A percentile compares a stretch with the other conserved stretches of the same genome.
Evolutionary conservation across 2,329 filamentous ascomycete genomes (phyloP).

Genomic region (Endothia cerciana): DNA sequence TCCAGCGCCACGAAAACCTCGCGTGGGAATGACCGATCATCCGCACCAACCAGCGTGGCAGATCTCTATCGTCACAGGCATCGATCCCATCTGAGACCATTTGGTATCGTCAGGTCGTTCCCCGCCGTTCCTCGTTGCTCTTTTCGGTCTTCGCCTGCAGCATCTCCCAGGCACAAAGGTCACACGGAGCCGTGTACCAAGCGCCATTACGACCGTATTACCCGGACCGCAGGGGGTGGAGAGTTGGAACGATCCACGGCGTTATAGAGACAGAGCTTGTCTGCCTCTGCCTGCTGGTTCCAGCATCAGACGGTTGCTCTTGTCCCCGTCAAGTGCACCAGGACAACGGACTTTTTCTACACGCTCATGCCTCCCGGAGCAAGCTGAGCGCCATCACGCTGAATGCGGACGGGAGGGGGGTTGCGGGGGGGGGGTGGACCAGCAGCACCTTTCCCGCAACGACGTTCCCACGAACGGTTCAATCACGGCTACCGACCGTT

Average conservation of each 20-base stretch:
- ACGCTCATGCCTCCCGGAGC: background rate
- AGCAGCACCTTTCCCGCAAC: background rate
- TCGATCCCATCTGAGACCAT: background rate
- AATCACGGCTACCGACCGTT: background rate
- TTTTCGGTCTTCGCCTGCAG: conserved; percentile 15
- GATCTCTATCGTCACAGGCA: background rate
- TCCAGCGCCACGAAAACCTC: background rate
- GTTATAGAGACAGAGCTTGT: background rate
- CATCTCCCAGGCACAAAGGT: conserved; percentile 20
- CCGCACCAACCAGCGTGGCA: too few relatives aligned
- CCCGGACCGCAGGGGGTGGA: background rate
- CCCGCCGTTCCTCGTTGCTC: conserved; percentile 8
- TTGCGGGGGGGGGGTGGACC: background rate
- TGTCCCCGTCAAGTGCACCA: background rate
- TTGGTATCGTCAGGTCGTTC: background rate
- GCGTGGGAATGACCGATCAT: background rate
- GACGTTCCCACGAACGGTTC: background rate
- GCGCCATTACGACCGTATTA: background rate
- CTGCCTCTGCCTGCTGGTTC: background rate
- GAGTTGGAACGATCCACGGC: background rate
- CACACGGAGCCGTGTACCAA: conserved; percentile 20
- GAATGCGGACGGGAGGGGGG: too few relatives aligned
- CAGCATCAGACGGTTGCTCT: background rate
- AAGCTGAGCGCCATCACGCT: background rate
- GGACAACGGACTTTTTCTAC: background rate